phyloP scores from a whole-genome alignment of 768 basidiomycete genomes.

The Mycena chlorophos region DNA sequence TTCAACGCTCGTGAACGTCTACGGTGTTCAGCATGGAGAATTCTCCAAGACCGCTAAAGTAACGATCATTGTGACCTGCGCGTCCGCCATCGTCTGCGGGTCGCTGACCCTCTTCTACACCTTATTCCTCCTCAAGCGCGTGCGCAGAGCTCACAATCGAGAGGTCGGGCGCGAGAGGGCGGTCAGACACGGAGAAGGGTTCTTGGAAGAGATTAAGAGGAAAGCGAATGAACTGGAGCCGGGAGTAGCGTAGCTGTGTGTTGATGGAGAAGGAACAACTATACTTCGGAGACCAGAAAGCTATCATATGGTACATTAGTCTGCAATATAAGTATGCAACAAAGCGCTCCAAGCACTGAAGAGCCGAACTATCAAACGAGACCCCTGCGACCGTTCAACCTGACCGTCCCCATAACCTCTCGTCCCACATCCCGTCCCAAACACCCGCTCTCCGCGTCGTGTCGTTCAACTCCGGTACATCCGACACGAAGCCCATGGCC shows the following conservation, averaged over 20 bases:
- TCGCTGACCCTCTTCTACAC: constrained; percentile 29
- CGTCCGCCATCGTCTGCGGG: constrained; percentile 29
- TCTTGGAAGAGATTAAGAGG: constrained; percentile 18
- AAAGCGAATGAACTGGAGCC: constrained; percentile 22
- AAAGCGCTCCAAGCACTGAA: too few relatives aligned
- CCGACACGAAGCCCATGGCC: too few relatives aligned
- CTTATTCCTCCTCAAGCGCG: constrained; percentile 29
- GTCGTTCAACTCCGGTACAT: too few relatives aligned
- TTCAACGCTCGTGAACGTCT: constrained; percentile 36
- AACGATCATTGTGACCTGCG: constrained; percentile 34
- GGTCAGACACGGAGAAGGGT: constrained; percentile 34
- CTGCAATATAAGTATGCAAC: too few relatives aligned
- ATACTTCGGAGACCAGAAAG: neutral
- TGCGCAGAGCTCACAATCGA: constrained; percentile 34
- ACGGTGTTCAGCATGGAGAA: constrained; percentile 30
- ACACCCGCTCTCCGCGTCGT: too few relatives aligned
- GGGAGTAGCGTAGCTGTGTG: constrained; percentile 19
- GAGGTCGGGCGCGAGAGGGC: constrained; percentile 33
- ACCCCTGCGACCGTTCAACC: too few relatives aligned
- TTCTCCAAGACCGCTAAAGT: constrained; percentile 28
- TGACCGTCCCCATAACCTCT: too few relatives aligned
- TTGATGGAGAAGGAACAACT: too few relatives aligned
- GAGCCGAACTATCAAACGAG: too few relatives aligned
- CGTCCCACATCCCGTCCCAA: too few relatives aligned
- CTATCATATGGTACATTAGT: too few relatives aligned